A percentile compares a stretch with the other conserved stretches of the same genome.
Evolutionary conservation across 768 basidiomycete species (phyloP).

Genomic region (Mrakia gelida): DNA sequence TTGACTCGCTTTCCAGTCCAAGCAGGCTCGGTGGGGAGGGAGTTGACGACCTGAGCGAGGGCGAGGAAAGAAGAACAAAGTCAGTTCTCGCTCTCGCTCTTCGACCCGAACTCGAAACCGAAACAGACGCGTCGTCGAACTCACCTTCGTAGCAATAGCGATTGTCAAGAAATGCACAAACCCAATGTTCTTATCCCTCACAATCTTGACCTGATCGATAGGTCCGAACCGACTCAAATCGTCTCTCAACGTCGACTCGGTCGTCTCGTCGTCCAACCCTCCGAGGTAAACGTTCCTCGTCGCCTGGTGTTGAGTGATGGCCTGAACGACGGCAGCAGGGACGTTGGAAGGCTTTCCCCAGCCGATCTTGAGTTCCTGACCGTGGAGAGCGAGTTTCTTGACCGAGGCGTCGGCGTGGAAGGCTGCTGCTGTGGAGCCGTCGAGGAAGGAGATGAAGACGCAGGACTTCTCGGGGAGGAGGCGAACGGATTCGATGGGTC

Average conservation of each 20-base stretch:
- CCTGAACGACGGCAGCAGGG: slow-evolving; percentile 74
- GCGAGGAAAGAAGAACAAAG: neutral
- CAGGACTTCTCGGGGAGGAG: slow-evolving; percentile 95
- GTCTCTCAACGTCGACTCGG: slow-evolving; percentile 86
- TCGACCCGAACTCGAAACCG: too few species aligned
- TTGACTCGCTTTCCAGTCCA: slow-evolving; percentile 97
- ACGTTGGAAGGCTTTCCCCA: slow-evolving; percentile 96
- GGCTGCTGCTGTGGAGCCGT: slow-evolving; percentile 83
- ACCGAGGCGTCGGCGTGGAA: slow-evolving; percentile 96
- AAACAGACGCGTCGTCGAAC: slow-evolving; percentile 2
- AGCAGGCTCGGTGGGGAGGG: slow-evolving; percentile 80
- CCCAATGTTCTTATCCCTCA: slow-evolving; percentile 97
- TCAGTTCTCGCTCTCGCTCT: too few species aligned
- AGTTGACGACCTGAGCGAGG: slow-evolving; percentile 72
- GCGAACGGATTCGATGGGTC: slow-evolving; percentile 88
- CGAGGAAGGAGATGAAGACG: slow-evolving; percentile 96
- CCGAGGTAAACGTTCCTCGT: slow-evolving; percentile 96
- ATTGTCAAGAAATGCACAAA: slow-evolving; percentile 99
- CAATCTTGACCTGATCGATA: slow-evolving; percentile 99
- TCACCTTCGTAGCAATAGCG: slow-evolving; percentile 85
- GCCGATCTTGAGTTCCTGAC: slow-evolving; percentile 95
- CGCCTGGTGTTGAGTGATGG: slow-evolving; percentile 87
- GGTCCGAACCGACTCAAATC: slow-evolving; percentile 88
- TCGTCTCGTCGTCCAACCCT: slow-evolving; percentile 73
- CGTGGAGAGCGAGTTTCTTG: slow-evolving; percentile 87